Evolutionary conservation across 768 basidiomycete species (phyloP).

Genomic region (Tulasnella sp.): DNA sequence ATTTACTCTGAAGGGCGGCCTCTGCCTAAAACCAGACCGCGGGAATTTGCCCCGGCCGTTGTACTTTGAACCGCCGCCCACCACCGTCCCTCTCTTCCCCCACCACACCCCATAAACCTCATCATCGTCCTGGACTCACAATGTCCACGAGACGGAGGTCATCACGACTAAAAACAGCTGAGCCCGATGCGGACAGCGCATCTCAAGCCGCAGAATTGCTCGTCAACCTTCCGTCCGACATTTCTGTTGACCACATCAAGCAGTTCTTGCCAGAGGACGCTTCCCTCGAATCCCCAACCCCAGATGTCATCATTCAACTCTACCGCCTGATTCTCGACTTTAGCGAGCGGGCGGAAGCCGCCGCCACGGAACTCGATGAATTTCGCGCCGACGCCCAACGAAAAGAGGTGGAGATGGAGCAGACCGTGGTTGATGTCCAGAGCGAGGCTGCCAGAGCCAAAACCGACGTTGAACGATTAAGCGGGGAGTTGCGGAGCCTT

Average conservation of each 20-base stretch:
- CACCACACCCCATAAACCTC: neutral
- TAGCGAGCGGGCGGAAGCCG: slow-evolving; percentile 50
- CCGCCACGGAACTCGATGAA: slow-evolving; percentile 65
- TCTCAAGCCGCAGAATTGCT: slow-evolving; percentile 2
- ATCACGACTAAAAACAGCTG: neutral
- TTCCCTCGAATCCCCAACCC: slow-evolving; percentile 51
- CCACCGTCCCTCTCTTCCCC: neutral
- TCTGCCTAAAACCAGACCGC: neutral
- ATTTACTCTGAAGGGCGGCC: neutral
- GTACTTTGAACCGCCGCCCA: neutral
- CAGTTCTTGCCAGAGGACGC: slow-evolving; percentile 5
- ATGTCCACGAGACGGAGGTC: slow-evolving; percentile 7
- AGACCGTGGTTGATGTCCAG: slow-evolving; percentile 76
- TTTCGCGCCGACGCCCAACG: slow-evolving; percentile 60
- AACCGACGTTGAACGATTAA: slow-evolving; percentile 46
- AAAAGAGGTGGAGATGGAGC: slow-evolving; percentile 80
- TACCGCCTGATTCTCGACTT: slow-evolving; percentile 62
- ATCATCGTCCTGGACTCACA: neutral
- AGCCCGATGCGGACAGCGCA: neutral
- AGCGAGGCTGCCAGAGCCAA: slow-evolving; percentile 56
- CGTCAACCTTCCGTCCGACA: slow-evolving; percentile 16
- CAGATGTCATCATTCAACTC: slow-evolving; percentile 56
- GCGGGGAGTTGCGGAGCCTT: slow-evolving; percentile 52
- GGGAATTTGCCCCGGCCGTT: neutral
- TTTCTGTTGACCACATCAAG: slow-evolving; percentile 15